Conservation (phyloP, 2,329 filamentous ascomycete species). For the Fonsecaea nubica region DNA sequence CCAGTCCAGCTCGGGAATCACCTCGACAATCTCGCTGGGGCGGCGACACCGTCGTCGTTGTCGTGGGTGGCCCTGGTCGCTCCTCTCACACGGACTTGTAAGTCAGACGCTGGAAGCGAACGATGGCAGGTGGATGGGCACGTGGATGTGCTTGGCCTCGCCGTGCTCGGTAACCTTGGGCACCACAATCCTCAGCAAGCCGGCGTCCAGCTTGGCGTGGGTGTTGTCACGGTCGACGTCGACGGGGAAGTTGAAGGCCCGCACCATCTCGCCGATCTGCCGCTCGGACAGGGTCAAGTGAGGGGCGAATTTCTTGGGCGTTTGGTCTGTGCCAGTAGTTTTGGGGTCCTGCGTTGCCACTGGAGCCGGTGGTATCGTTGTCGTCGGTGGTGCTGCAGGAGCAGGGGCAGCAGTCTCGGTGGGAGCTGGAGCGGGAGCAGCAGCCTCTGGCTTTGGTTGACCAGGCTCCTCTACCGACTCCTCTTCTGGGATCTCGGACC, state of each 20-base stretch:
- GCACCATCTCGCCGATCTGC: slow-evolving; percentile 34
- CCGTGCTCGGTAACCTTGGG: slow-evolving; percentile 35
- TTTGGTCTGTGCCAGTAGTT: background rate
- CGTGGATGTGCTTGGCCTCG: slow-evolving; percentile 15
- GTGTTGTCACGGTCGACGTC: slow-evolving; percentile 38
- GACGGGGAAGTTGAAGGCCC: slow-evolving; percentile 38
- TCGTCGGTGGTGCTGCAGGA: background rate
- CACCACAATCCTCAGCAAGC: slow-evolving; percentile 36
- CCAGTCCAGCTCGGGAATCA: slow-evolving; percentile 4
- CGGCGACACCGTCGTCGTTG: background rate
- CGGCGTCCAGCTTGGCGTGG: slow-evolving; percentile 37
- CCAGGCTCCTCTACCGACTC: slow-evolving; percentile 22
- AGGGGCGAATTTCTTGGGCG: slow-evolving; percentile 25
- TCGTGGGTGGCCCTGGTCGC: background rate
- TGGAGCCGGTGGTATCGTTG: background rate
- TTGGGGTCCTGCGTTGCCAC: background rate
- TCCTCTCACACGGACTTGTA: background rate
- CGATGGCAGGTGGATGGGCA: slow-evolving; percentile 5
- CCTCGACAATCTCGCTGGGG: background rate
- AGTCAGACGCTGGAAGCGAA: background rate
- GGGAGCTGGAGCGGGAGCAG: background rate
- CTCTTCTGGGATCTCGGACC: slow-evolving; percentile 34
- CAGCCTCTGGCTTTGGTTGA: background rate
- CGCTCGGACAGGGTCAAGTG: slow-evolving; percentile 37
- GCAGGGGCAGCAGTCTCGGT: background rate